These are phyloP conservation scores for Colletotrichum lupini DNA, from an alignment of 2,329 filamentous ascomycete genomes.

Conservation along the genomic window DNA sequence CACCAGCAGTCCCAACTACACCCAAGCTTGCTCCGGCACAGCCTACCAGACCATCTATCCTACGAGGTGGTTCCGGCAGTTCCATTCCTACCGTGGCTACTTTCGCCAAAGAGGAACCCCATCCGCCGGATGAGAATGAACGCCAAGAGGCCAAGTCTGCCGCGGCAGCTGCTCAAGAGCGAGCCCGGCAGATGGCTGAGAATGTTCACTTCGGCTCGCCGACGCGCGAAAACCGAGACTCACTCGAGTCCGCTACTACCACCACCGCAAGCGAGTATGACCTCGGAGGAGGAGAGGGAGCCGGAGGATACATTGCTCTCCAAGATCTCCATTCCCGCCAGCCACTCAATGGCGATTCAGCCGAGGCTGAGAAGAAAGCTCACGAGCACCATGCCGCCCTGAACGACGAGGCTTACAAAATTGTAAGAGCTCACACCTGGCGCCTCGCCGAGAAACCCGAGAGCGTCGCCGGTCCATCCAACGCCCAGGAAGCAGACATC, in stretches of 20 bases:
- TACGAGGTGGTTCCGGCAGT: constrained; percentile 55
- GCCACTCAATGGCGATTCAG: constrained; percentile 13
- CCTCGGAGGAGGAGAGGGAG: constrained; percentile 38
- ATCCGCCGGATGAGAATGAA: constrained; percentile 37
- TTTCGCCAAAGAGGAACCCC: constrained; percentile 19
- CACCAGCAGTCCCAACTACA: constrained; percentile 29
- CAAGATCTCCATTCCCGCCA: constrained; percentile 42
- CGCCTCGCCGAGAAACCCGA: constrained; percentile 32
- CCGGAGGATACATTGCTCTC: constrained; percentile 42
- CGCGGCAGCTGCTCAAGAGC: constrained; percentile 55
- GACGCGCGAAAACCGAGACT: constrained; percentile 47
- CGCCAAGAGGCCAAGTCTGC: constrained; percentile 39
- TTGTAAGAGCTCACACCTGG: constrained; percentile 55
- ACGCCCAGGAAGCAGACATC: constrained; percentile 17
- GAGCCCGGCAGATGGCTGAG: constrained; percentile 54
- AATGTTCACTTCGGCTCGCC: constrained; percentile 51
- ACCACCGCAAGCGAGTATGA: constrained; percentile 43
- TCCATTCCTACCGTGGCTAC: constrained; percentile 44
- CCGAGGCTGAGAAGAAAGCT: constrained; percentile 23
- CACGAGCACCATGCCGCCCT: constrained; percentile 41
- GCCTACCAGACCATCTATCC: constrained; percentile 47
- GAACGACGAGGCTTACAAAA: constrained; percentile 52
- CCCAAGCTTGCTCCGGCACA: constrained; percentile 7
- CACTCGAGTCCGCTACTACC: constrained; percentile 49
- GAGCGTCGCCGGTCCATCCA: constrained; percentile 24